Base-by-base conservation (phyloP, 495 filamentous ascomycete species). In the Immersiella caudata region DNA sequence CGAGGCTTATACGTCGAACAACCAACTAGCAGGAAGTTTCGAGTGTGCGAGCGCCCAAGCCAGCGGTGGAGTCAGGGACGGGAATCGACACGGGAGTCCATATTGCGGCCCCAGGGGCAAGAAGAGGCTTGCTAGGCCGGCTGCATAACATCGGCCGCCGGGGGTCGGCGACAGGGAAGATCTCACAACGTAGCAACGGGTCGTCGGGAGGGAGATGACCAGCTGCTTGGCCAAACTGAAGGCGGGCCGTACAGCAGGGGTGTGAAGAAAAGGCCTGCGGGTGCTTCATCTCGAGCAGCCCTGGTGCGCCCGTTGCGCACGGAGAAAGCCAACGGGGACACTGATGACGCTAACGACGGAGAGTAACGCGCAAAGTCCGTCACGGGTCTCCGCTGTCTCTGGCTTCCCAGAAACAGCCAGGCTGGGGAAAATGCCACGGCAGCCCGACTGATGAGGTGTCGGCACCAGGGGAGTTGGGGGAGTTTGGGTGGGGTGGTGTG, bases 141-240 rank as follows among this genome's bases (percentile, higher is more conserved):
- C 71, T 64, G 70, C 72, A 73, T 74, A 70, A 73, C 74, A 75
- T 72, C 66, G 75, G 67, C 68, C 62, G 57, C 29, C 26, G 63
- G 54, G 66, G 64, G 57, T 62, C 64, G 56, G 63, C 26, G 67
- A 71, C 64, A 59, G 57, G 71, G 67, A 49, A 54, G 25, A 54
- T 67, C 66, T 52, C 40, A 46, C 16, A 50, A 65, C 49, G 55
- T 51, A 70, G 62, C 50, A 62, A 67, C 64, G 66, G 64, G 54
- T 26, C 61, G 66, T 72, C 73, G 71, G 72, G 63, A 67, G 35
- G 64, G 55, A 60, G 67, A 35, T 51, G 35, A 33, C 29, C 26
- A 14, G 18, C 64, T 71, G 60, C 70, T 58, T 68, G 67, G 57
- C 65, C 63, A 60, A 55, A n/a, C 21, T 68, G 54, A 62, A 20